A percentile compares a stretch with the other conserved stretches of the same genome.
Conservation (phyloP, 352 stramenopile genomes). For the Vaucheria bursata region DNA sequence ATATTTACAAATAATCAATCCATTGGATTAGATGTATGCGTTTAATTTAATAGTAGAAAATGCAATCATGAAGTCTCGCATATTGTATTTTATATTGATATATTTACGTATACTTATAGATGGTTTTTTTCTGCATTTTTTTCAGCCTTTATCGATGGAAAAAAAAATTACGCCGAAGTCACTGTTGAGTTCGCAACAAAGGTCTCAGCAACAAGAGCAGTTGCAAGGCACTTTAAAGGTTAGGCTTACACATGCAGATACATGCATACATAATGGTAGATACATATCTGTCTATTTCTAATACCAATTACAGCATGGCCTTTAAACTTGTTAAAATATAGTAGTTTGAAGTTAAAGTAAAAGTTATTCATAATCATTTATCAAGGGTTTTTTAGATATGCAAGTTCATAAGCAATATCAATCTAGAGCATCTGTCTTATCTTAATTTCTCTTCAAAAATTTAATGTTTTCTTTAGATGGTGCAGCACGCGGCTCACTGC, state of each 20-base stretch:
- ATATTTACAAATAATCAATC: neutral
- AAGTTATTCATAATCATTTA: neutral
- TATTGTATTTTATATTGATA: neutral
- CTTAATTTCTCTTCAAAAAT: neutral
- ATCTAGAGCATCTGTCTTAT: neutral
- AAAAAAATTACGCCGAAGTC: neutral
- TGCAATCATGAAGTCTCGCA: neutral
- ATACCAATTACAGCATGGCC: neutral
- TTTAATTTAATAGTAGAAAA: neutral
- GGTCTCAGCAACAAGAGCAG: neutral
- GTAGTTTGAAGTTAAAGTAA: neutral
- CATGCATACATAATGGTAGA: too few relatives aligned
- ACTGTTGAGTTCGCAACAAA: neutral
- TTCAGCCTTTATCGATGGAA: conserved; percentile 1
- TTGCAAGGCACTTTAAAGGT: neutral
- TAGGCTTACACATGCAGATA: too few relatives aligned
- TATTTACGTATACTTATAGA: neutral
- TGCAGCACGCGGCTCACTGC: neutral
- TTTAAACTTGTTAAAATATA: neutral
- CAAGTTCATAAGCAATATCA: neutral
- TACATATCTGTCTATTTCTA: too few relatives aligned
- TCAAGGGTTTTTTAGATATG: neutral
- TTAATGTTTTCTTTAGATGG: neutral
- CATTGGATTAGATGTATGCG: neutral
- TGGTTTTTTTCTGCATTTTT: neutral